Evolutionary conservation across 1,284 basidiomycete genomes (phyloP).

Genomic region (Inonotus hispidus): DNA sequence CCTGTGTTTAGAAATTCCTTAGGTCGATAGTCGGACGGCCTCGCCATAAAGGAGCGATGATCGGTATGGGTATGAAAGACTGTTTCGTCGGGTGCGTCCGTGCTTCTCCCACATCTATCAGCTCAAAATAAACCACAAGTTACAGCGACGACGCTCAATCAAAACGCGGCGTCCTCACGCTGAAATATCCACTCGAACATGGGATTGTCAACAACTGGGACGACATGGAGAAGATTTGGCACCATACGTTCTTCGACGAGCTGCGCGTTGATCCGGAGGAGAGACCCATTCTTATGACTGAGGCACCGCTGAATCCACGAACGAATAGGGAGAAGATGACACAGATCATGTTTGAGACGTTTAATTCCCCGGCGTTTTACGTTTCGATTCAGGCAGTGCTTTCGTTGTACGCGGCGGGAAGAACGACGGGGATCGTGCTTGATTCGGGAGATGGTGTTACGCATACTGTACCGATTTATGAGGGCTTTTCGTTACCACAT

Average conservation of each 20-base stretch:
- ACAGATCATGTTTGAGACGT: constrained; percentile 97
- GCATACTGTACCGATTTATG: constrained; percentile 98
- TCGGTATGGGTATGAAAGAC: constrained; percentile 85
- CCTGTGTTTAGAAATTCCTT: not conserved
- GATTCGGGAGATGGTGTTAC: constrained; percentile 99
- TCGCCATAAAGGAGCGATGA: constrained; percentile 92
- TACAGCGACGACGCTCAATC: constrained; percentile 88
- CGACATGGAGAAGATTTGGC: constrained; percentile 96
- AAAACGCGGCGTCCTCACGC: constrained; percentile 92
- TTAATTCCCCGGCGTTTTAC: constrained; percentile 93
- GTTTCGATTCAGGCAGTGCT: constrained; percentile 92
- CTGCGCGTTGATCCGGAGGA: constrained; percentile 83
- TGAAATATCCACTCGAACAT: constrained; percentile 83
- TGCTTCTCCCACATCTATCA: not conserved
- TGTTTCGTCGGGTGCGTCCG: constrained; percentile 75
- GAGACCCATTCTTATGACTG: constrained; percentile 90
- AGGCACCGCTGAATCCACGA: constrained; percentile 91
- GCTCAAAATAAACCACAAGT: not conserved
- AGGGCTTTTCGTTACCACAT: constrained; percentile 95
- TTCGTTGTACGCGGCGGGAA: constrained; percentile 89
- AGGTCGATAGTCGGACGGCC: constrained; percentile 90
- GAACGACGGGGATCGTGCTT: constrained; percentile 91
- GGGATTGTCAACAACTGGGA: constrained; percentile 96
- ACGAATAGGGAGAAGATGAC: constrained; percentile 96
- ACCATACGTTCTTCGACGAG: constrained; percentile 89